Evolutionary conservation across 192 early-diverging fungal genomes (phyloP), one percentile per base, ranked within the genome.

Genomic region (Coemansia sp.): DNA sequence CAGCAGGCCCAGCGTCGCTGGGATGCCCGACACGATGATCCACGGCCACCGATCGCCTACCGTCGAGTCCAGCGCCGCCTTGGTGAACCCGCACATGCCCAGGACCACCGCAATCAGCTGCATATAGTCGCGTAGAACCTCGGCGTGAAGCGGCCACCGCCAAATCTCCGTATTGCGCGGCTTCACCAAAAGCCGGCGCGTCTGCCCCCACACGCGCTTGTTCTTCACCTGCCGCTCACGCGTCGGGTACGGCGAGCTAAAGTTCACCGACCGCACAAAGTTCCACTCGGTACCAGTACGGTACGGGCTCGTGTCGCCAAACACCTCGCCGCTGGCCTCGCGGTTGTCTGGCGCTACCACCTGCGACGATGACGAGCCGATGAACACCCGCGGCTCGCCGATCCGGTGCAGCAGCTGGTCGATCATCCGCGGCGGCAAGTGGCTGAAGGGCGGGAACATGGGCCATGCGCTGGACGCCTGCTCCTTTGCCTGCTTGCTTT

Each of bases 361-460:
- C 50, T 66, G 65, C 35, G 59, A 58, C 13, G 29, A 4, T 0
- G 59, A 59, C 17, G 60, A 67, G 17, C 63, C 65, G 19, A 67
- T 37, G 28, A 67, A 67, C 47, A 75, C 63, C 5, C 63, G 64
- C 27, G 71, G 71, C 56, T 75, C 71, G 23, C 71, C 71, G 2
- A 58, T 52, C 1, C 71, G 64, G 43, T 68, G 64, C 64, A 75
- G 54, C 4, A 75, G 48, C 21, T 56, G 59, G 13, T 68, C 56
- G 11, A 68, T 60, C 9, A 64, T 27, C 0, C 71, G 54, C 14
- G 25, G 30, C 2, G 71, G 71, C 64, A 75, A 21, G 21, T 75
- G 71, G 44, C 71, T 75, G 60, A 75, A 75, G 5, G 71, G 71
- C 54, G 71, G 60, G 32, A 75, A 75, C 71, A 75, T 75, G 0